Base-by-base conservation (phyloP, 148 eudicot species). In the Cornus controversa region DNA sequence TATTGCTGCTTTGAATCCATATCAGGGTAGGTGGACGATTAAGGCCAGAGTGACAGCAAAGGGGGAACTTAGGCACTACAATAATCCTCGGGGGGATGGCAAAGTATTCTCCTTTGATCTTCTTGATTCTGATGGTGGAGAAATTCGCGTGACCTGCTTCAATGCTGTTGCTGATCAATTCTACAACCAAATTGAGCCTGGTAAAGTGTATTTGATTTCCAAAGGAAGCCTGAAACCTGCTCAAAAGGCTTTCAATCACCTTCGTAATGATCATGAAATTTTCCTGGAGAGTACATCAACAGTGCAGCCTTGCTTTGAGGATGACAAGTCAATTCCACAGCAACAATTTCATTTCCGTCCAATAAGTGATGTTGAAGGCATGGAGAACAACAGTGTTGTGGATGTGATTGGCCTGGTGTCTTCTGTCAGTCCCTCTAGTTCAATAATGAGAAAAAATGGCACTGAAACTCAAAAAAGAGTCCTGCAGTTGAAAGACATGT, bases 51-150 rank as follows among this genome's bases (percentile, higher is more conserved):
- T 96, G 66, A 93, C 99, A 67, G 81, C 87, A 36, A 96, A 96
- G 80, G 74, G 86, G 64, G 98, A 85, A 58, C 91, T 96, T 40
- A 89, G 93, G 80, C 91, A 75, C 75, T 96, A 91, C 79, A 89
- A 72, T 69, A 96, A 96, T 80, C 65, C 90, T 40, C 85, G 84
- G 62, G 98, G 98, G 66, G 98, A 93, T 15, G 98, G 99, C 13
- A 96, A 90, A 82, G 98, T 96, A 20, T 96, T 96, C 64, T 89
- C 93, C 66, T 96, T 93, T 66, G 99, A 96, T 87, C 99, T 96
- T 78, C 86, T 96, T 73, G 99, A 96, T 87, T 76, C 92, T 73
- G 95, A 92, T 79, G 91, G 97, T 54, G 98, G 98, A 70, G 99
- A 96, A 84, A 96, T 96, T 77, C 89, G 97, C 75, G 93, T 70